These are phyloP conservation scores for Artemisia tridentata DNA, from an alignment of 129 eudicot species.

Conservation along the genomic window DNA sequence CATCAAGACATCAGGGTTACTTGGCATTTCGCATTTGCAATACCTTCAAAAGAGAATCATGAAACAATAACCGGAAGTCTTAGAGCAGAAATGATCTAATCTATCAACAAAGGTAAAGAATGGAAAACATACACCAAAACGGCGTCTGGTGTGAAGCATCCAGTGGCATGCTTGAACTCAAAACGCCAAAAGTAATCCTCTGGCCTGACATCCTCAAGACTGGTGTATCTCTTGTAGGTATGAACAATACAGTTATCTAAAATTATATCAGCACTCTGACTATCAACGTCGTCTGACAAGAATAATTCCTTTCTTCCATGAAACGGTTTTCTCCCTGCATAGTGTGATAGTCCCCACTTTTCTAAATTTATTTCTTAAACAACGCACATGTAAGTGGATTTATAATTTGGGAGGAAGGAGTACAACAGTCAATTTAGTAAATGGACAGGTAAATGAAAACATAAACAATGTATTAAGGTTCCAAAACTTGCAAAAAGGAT, in stretches of 20 bases:
- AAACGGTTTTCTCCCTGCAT: constrained; percentile 50
- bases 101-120: background rate
- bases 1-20: constrained; percentile 65
- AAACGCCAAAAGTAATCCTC: constrained; percentile 70
- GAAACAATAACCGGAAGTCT: background rate
- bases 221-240: constrained; percentile 59
- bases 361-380: too few species aligned
- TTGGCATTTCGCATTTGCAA: constrained; percentile 69
- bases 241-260: constrained; percentile 67
- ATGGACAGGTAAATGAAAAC: too few species aligned
- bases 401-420: too few species aligned
- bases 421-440: too few species aligned
- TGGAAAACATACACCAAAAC: constrained; percentile 50
- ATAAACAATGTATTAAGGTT: too few species aligned
- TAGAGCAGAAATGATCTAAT: background rate
- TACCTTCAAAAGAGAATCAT: constrained; percentile 41
- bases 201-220: constrained; percentile 60
- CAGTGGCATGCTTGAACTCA: constrained; percentile 61
- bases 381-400: too few species aligned
- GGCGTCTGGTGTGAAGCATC: constrained; percentile 59
- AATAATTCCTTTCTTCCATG: constrained; percentile 68
- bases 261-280: constrained; percentile 63
- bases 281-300: constrained; percentile 59
- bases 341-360: too few species aligned
- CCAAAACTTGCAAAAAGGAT: too few species aligned